Base-by-base conservation (phyloP, 2,329 filamentous ascomycete species). In the Exophiala alcalophila region DNA sequence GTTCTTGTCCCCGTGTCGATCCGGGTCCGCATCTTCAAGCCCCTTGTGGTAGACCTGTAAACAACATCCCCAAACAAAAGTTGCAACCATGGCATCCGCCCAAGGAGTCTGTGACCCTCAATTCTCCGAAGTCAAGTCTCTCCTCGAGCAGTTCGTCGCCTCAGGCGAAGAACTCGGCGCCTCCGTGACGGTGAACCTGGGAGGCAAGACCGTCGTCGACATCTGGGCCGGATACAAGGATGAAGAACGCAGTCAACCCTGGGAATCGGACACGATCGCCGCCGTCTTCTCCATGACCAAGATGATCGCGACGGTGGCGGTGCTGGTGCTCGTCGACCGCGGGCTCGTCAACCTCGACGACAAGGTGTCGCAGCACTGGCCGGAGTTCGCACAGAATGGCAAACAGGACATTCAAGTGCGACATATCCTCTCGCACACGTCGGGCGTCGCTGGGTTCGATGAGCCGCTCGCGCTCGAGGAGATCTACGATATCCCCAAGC, bases 151-250 rank as follows among this genome's bases (percentile, higher is more conserved):
- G 4, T 57, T 57, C 14, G 28, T 74, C 10, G 49, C 57, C 9
- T 61, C 58, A 1, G 66, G 61, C 15, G 54, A 62, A 2, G 71
- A 75, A 28, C 37, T 71, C 6, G 71, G 72, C 2, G 70, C 67
- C 9, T 70, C 67, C 0, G 54, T 74, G n/a, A 58, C 53, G 14
- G 61, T 72, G 21, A 68, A 60, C 35, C 51, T 70, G 4, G 56
- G 65, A 24, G 70, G 68, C 4, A 38, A 62, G 6, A 58, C 61
- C n/a, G 68, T 69, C 7, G 52, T 72, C 10, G 67, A 73, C 41
- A 46, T 73, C 8, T 73, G 66, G 66, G 70, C 65, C 11, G 70
- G 69, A 4, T 58, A 62, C 42, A 47, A 52, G 4, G 65, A 67
- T 40, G 27, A 42, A 5, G 55, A 44, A 0, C 53, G 53, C 2